Evolutionary conservation across 495 filamentous ascomycete species (phyloP).

Genomic region (Neurospora africana): DNA sequence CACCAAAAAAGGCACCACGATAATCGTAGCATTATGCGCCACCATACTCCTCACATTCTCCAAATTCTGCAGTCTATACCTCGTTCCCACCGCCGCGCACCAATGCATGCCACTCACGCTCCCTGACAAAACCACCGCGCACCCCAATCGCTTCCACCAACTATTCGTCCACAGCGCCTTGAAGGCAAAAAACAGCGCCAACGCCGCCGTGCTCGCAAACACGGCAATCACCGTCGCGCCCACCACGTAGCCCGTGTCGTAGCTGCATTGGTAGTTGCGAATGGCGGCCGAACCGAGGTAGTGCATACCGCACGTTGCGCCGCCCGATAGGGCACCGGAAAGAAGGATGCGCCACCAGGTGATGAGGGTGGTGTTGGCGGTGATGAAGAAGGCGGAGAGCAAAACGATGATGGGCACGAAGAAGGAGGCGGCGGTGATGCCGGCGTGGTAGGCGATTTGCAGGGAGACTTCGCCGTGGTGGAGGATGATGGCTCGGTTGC

Average conservation of each 20-base stretch:
- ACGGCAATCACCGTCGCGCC: slow-evolving; percentile 64
- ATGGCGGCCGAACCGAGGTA: slow-evolving; percentile 80
- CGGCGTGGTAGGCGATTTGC: slow-evolving; percentile 63
- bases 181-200: slow-evolving; percentile 69
- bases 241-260: slow-evolving; percentile 46
- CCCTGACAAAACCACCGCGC: slow-evolving; percentile 54
- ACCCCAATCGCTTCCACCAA: slow-evolving; percentile 62
- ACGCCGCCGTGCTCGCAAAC: slow-evolving; percentile 52
- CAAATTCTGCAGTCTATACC: slow-evolving; percentile 40
- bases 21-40: slow-evolving; percentile 48
- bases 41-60: slow-evolving; percentile 21
- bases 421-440: slow-evolving; percentile 68
- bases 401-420: slow-evolving; percentile 71
- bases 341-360: slow-evolving; percentile 46
- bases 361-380: slow-evolving; percentile 45
- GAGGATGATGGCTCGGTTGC: slow-evolving; percentile 68
- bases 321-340: slow-evolving; percentile 58
- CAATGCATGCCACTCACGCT: slow-evolving; percentile 87
- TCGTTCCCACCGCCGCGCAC: slow-evolving; percentile 64
- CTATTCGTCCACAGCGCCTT: slow-evolving; percentile 66
- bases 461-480: slow-evolving; percentile 46
- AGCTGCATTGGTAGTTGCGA: slow-evolving; percentile 58
- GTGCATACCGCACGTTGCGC: slow-evolving; percentile 79
- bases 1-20: slow-evolving; percentile 56
- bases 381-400: slow-evolving; percentile 57